A percentile compares a stretch with the other conserved stretches of the same genome.
These are phyloP conservation scores for Debaryomyces coudertii DNA, from an alignment of 1,139 yeast genomes.

Conservation along the genomic window DNA sequence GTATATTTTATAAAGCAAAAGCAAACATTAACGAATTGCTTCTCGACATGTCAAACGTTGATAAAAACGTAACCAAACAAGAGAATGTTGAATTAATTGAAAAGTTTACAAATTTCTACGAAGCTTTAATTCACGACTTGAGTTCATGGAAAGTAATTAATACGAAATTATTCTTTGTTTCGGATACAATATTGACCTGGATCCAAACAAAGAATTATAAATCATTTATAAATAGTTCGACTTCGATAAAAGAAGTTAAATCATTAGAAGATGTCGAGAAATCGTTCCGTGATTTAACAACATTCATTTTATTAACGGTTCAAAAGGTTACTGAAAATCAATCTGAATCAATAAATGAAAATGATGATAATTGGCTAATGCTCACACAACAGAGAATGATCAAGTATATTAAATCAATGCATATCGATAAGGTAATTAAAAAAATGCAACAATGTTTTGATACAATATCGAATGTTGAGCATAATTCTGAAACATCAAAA, in stretches of 20 bases:
- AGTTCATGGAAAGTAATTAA: slow-evolving; percentile 33
- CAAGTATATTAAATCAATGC: slow-evolving; percentile 31
- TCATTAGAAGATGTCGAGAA: slow-evolving; percentile 48
- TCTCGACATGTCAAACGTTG: slow-evolving; percentile 14
- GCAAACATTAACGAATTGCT: slow-evolving; percentile 20
- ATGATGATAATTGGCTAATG: slow-evolving; percentile 68
- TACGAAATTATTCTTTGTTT: slow-evolving; percentile 43
- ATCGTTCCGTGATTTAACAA: slow-evolving; percentile 54
- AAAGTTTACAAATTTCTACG: slow-evolving; percentile 14
- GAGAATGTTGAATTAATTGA: slow-evolving; percentile 14
- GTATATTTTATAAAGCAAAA: slow-evolving; percentile 27
- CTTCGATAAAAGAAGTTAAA: slow-evolving; percentile 23
- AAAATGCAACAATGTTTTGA: slow-evolving; percentile 24
- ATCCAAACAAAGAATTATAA: slow-evolving; percentile 21
- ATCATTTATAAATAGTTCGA: slow-evolving; percentile 27
- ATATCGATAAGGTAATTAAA: slow-evolving; percentile 33
- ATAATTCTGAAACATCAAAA: slow-evolving; percentile 38
- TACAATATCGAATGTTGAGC: slow-evolving; percentile 32
- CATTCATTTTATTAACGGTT: slow-evolving; percentile 64
- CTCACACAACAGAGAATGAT: slow-evolving; percentile 48
- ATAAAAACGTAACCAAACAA: slow-evolving; percentile 19
- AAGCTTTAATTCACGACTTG: slow-evolving; percentile 23
- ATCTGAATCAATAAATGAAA: slow-evolving; percentile 41
- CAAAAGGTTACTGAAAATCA: slow-evolving; percentile 55
- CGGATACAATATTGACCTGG: slow-evolving; percentile 49